phyloP scores from a whole-genome alignment of 2,329 filamentous ascomycete species.

The Fusarium armeniacum region DNA sequence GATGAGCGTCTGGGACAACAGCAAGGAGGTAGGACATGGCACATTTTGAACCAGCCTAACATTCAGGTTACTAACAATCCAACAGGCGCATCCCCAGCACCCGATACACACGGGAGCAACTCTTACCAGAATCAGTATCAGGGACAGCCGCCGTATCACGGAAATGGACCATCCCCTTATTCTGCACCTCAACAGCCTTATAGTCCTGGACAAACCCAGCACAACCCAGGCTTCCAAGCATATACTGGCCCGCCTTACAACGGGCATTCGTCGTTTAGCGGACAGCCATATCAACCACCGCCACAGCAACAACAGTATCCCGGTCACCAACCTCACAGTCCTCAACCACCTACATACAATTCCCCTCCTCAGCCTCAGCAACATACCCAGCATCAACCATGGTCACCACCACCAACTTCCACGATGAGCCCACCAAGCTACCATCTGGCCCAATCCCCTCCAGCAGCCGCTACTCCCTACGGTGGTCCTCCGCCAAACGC shows the following conservation, averaged over 20 bases:
- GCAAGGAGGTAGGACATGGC: slow-evolving; percentile 5
- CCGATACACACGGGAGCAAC: neutral
- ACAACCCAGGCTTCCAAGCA: slow-evolving; percentile 8
- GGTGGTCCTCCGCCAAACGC: neutral
- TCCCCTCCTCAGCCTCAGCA: neutral
- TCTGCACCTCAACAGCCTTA: neutral
- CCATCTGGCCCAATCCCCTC: neutral
- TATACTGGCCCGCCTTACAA: neutral
- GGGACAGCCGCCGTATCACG: slow-evolving; percentile 11
- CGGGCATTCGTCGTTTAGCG: neutral
- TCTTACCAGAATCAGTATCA: slow-evolving; percentile 4
- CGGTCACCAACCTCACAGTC: neutral
- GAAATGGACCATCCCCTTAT: neutral
- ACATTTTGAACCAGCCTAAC: accelerated
- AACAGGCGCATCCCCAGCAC: neutral
- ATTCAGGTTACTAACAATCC: neutral
- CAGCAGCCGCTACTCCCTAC: neutral
- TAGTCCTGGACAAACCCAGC: neutral
- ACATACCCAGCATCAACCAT: slow-evolving; percentile 13
- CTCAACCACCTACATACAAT: slow-evolving; percentile 8
- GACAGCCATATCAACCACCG: neutral
- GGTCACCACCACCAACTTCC: neutral
- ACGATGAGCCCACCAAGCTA: neutral
- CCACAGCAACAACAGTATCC: neutral
- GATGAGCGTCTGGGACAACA: slow-evolving; percentile 5